Percentiles rank a stretch among this genome's conserved stretches.
Conservation (phyloP, 176 grass and related monocot genomes). For the Puya raimondii region DNA sequence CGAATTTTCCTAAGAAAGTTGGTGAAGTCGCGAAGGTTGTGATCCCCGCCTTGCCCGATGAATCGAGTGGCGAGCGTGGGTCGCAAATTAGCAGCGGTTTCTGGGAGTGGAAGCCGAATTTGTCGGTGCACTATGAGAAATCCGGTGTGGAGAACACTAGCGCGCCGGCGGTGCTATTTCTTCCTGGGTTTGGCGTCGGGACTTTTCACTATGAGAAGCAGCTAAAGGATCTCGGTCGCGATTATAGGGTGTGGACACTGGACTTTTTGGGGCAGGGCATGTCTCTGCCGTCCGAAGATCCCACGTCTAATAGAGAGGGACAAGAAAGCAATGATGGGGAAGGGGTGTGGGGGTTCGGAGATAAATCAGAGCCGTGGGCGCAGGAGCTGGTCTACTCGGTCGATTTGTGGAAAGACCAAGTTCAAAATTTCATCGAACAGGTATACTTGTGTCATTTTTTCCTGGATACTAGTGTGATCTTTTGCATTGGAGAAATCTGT, state of each 20-base stretch:
- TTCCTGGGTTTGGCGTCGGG: constrained; percentile 85
- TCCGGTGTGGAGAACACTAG: constrained; percentile 55
- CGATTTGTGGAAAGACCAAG: constrained; percentile 82
- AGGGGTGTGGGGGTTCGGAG: constrained; percentile 71
- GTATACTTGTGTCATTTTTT: constrained; percentile 16
- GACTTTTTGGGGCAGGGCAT: constrained; percentile 92
- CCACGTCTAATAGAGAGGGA: constrained; percentile 35
- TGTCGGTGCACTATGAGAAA: constrained; percentile 80
- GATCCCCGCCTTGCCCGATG: constrained; percentile 63
- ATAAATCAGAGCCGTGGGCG: constrained; percentile 80
- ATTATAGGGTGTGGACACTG: constrained; percentile 91
- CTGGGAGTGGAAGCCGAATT: constrained; percentile 90
- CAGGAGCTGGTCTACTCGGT: constrained; percentile 63
- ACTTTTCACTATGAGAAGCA: constrained; percentile 95
- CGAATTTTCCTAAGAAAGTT: constrained; percentile 29
- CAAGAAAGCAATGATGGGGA: constrained; percentile 4
- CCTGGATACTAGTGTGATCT: too few relatives aligned
- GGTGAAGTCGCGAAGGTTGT: constrained; percentile 30
- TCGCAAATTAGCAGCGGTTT: constrained; percentile 65
- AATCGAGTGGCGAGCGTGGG: constrained; percentile 15
- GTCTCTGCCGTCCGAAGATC: constrained; percentile 76
- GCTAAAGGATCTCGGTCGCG: constrained; percentile 62
- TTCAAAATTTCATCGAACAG: constrained; percentile 84
- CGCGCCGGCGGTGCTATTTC: constrained; percentile 76
- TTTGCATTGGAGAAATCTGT: too few relatives aligned